These are phyloP conservation scores for Vigna mungo DNA, from an alignment of 306 rosid genomes.

Conservation along the genomic window DNA sequence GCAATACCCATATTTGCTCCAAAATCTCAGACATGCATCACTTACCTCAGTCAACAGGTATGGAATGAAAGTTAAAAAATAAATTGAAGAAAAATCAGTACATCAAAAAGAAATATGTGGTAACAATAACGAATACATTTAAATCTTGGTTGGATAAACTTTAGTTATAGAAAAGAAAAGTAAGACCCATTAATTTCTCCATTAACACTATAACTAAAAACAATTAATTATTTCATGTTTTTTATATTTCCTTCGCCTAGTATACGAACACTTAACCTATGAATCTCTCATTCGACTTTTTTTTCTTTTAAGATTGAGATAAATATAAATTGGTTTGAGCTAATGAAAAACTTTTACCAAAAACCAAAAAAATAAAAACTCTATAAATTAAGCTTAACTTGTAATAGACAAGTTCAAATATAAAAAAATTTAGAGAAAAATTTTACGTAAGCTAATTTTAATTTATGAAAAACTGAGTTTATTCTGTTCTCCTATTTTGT, in stretches of 20 bases:
- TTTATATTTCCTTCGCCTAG: no score
- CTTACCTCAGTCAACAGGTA: not conserved
- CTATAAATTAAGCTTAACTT: no score
- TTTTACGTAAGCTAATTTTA: no score
- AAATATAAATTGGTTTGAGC: not conserved
- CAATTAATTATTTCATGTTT: no score
- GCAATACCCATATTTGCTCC: slow-evolving; percentile 7
- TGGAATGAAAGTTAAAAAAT: not conserved
- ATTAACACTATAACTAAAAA: no score
- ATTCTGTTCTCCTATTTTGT: no score
- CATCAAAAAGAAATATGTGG: not conserved
- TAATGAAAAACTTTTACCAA: no score
- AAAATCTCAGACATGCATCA: not conserved
- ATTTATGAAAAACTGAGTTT: no score
- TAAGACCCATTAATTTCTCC: not conserved
- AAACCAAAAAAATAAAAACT: no score
- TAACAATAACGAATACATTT: not conserved
- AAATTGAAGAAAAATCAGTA: not conserved
- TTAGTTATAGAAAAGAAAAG: not conserved
- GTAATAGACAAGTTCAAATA: no score
- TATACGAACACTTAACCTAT: not conserved
- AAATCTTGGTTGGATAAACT: not conserved
- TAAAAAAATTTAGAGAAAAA: no score
- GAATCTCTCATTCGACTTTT: not conserved
- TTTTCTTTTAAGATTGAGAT: not conserved